Conservation (phyloP, 1,284 basidiomycete species). For the Schizopora paradoxa region DNA sequence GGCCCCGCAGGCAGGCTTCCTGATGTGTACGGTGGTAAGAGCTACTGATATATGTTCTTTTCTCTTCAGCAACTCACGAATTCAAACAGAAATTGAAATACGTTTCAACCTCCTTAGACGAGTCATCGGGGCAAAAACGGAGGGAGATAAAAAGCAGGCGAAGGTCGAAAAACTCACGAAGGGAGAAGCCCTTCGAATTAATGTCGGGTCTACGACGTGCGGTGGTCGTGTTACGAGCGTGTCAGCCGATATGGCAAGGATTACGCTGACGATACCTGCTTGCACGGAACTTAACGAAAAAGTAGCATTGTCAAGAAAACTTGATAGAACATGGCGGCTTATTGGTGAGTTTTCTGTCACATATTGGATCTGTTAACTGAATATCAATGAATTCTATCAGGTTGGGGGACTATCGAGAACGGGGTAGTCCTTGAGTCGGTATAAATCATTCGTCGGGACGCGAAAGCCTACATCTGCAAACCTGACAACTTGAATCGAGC, state of each 20-base stretch:
- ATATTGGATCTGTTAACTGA: not conserved
- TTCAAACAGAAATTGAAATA: slow-evolving; percentile 75
- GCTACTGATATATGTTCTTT: not conserved
- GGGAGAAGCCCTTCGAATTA: slow-evolving; percentile 92
- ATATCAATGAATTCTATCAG: slow-evolving; percentile 25
- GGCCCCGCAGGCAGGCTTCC: slow-evolving; percentile 92
- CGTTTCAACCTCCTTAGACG: slow-evolving; percentile 90
- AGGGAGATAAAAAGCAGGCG: slow-evolving; percentile 98
- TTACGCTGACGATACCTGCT: slow-evolving; percentile 85
- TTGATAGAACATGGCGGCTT: slow-evolving; percentile 96
- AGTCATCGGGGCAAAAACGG: slow-evolving; percentile 89
- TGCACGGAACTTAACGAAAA: slow-evolving; percentile 95
- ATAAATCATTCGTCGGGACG: too few relatives aligned
- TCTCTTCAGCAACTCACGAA: not conserved
- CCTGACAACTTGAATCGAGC: too few relatives aligned
- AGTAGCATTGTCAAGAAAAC: slow-evolving; percentile 86
- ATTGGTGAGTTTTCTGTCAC: slow-evolving; percentile 54
- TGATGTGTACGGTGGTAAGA: slow-evolving; percentile 83
- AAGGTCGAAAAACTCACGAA: slow-evolving; percentile 92
- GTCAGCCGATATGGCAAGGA: slow-evolving; percentile 90
- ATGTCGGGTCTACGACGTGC: slow-evolving; percentile 92
- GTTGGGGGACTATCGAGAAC: slow-evolving; percentile 53
- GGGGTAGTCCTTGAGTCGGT: slow-evolving; percentile 52
- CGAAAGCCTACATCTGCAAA: too few relatives aligned
- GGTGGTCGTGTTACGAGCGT: slow-evolving; percentile 89